Percentiles rank a stretch among this genome's conserved stretches.
phyloP scores from a whole-genome alignment of 2,329 filamentous ascomycete species.

The Periglandula ipomoeae region DNA sequence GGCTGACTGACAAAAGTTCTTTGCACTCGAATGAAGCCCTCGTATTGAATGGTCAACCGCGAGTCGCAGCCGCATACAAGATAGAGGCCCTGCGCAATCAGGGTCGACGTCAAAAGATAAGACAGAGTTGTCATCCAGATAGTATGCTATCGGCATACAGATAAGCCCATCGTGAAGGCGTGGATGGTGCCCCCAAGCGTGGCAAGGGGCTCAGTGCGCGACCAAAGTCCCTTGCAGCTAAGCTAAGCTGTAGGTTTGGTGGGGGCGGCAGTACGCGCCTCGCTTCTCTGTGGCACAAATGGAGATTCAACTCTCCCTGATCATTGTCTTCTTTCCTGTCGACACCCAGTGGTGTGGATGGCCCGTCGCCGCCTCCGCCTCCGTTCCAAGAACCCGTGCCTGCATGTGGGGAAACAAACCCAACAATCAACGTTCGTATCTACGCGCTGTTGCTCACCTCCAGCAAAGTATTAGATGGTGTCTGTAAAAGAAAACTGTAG shows the following conservation, averaged over 20 bases:
- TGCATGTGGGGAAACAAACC: conserved; percentile 1
- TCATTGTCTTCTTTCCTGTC: background rate
- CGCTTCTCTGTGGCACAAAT: background rate
- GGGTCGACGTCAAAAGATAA: background rate
- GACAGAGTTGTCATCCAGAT: background rate
- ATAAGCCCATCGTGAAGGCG: background rate
- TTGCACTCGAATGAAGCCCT: too few species aligned
- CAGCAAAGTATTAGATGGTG: too few species aligned
- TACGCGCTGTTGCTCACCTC: background rate
- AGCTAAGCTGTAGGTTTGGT: background rate
- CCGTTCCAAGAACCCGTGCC: background rate
- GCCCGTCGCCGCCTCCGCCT: background rate
- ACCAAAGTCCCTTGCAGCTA: conserved; percentile 2
- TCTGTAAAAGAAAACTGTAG: too few species aligned
- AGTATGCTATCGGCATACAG: background rate
- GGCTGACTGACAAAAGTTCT: too few species aligned
- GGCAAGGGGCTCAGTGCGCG: background rate
- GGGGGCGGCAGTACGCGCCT: background rate
- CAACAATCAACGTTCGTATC: background rate
- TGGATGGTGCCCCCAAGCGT: background rate
- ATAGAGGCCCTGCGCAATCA: background rate
- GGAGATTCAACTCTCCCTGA: background rate
- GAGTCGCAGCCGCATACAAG: background rate
- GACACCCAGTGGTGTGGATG: background rate
- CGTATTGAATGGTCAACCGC: background rate